phyloP scores from a whole-genome alignment of 805 yeast genomes.

The Sugiyamaella floridensis region DNA sequence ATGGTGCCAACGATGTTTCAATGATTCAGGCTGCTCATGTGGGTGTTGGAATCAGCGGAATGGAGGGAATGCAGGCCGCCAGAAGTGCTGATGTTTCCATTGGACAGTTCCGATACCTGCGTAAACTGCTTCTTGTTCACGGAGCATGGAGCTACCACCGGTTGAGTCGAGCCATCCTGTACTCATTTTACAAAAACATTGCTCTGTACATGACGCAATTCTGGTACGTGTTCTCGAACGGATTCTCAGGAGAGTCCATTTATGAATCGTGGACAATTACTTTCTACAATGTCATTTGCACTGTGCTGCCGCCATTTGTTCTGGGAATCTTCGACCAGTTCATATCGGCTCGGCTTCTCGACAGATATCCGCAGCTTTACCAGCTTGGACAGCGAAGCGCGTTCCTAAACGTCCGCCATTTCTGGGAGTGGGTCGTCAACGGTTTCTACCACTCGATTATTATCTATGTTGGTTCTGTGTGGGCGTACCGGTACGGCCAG shows the following conservation, averaged over 20 bases:
- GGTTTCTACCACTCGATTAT: conserved; percentile 92
- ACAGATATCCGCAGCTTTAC: conserved; percentile 88
- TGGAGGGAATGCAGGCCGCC: conserved; percentile 99
- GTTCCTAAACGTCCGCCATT: conserved; percentile 83
- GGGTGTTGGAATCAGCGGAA: conserved; percentile 97
- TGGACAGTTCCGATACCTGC: conserved; percentile 86
- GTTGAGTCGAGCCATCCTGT: conserved; percentile 83
- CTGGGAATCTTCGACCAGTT: conserved; percentile 96
- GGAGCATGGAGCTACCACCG: conserved; percentile 98
- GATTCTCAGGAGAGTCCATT: conserved; percentile 90
- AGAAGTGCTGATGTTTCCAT: conserved; percentile 96
- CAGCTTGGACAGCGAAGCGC: conserved; percentile 82
- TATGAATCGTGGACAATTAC: conserved; percentile 98
- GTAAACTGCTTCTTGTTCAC: conserved; percentile 80
- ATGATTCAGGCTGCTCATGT: conserved; percentile 99
- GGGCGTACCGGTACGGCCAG: conserved; percentile 63
- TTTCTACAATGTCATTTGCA: conserved; percentile 87
- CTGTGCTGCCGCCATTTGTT: conserved; percentile 93
- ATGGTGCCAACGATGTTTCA: conserved; percentile 98
- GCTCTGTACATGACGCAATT: conserved; percentile 96
- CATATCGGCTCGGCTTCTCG: conserved; percentile 81
- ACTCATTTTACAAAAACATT: conserved; percentile 92
- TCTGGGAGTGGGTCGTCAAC: conserved; percentile 96
- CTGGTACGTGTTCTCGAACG: conserved; percentile 92
- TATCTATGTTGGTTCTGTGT: conserved; percentile 63